Conservation (phyloP, 495 filamentous ascomycete genomes). For the Sphaerosporella brunnea region DNA sequence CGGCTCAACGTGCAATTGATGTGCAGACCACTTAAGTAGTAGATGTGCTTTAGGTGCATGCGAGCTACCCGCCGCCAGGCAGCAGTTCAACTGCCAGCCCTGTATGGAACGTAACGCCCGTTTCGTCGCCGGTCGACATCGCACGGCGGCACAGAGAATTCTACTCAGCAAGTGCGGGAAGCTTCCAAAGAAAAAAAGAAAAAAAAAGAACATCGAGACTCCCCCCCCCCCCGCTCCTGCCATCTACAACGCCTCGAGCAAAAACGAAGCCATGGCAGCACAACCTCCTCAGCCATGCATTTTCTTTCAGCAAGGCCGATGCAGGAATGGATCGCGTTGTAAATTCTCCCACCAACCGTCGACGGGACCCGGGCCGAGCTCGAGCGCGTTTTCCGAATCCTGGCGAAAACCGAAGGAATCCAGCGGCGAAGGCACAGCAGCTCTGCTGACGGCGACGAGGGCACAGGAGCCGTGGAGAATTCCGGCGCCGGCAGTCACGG, state of each 20-base stretch:
- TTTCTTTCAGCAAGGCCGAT: conserved; percentile 16
- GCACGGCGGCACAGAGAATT: too few species aligned
- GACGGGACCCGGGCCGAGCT: not conserved
- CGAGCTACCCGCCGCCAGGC: too few species aligned
- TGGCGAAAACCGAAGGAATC: not conserved
- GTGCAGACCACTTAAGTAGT: too few species aligned
- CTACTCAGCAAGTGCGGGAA: too few species aligned
- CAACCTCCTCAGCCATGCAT: conserved; percentile 6
- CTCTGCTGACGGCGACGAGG: too few species aligned
- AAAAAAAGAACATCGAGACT: not conserved
- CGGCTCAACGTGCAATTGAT: too few species aligned
- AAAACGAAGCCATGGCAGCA: too few species aligned
- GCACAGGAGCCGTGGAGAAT: conserved; percentile 1
- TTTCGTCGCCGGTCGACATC: not conserved
- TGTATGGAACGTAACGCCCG: too few species aligned
- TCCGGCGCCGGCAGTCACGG: not conserved
- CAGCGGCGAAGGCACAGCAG: too few species aligned
- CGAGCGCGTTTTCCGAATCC: not conserved
- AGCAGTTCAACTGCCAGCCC: too few species aligned
- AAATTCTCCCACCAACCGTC: conserved; percentile 7
- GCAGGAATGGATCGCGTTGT: conserved; percentile 7
- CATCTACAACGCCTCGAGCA: not conserved
- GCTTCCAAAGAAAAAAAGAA: too few species aligned
- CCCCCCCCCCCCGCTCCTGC: not conserved
- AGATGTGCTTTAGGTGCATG: too few species aligned